Conservation (phyloP, 2,329 filamentous ascomycete genomes). For the Bisporella sp. region DNA sequence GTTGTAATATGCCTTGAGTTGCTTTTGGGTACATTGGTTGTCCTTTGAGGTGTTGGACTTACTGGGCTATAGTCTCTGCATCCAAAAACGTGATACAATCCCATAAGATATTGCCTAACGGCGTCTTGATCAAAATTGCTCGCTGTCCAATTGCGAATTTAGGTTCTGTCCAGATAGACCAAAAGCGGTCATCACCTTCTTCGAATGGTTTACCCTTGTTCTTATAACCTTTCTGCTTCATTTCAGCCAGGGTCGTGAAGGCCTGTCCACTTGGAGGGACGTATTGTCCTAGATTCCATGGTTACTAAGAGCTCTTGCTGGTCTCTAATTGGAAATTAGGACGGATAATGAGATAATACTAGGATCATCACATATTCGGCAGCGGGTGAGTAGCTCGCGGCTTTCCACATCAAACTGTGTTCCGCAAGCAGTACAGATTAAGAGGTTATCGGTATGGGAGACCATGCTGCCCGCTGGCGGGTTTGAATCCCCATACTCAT, state of each 20-base stretch:
- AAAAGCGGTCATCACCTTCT: conserved; percentile 37
- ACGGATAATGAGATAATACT: conserved; percentile 13
- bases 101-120: conserved; percentile 69
- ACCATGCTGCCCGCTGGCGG: conserved; percentile 6
- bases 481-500: conserved; percentile 13
- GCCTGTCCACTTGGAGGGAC: conserved; percentile 56
- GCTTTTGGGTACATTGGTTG: too few species aligned
- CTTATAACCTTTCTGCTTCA: conserved; percentile 35
- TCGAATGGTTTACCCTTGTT: conserved; percentile 45
- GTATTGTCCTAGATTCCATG: conserved; percentile 44
- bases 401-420: conserved; percentile 58
- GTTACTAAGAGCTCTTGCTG: too few species aligned
- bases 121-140: conserved; percentile 60
- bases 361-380: conserved; percentile 67
- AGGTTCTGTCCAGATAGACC: conserved; percentile 42
- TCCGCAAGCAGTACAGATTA: conserved; percentile 63
- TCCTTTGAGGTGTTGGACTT: too few species aligned
- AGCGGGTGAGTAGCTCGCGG: conserved; percentile 41
- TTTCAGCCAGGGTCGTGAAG: conserved; percentile 52
- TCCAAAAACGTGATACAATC: conserved; percentile 69
- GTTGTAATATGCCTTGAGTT: too few species aligned
- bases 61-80: conserved; percentile 44
- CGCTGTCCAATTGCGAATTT: conserved; percentile 71
- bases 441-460: conserved; percentile 26
- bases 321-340: too few species aligned